phyloP scores from a whole-genome alignment of 495 filamentous ascomycete species.

The Neurospora hispaniola region DNA sequence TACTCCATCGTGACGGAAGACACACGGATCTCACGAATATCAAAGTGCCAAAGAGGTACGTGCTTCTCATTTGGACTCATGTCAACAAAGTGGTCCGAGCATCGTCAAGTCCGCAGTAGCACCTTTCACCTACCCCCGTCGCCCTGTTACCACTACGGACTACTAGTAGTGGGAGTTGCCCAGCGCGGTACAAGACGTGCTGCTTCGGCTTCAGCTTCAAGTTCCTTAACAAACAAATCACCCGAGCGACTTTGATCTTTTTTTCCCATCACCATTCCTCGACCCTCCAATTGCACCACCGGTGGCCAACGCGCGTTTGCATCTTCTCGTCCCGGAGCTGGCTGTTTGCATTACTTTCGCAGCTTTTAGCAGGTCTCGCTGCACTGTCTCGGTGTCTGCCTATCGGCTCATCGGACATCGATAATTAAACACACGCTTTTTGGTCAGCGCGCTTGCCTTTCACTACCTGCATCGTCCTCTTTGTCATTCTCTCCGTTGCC shows the following conservation, averaged over 20 bases:
- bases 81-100: not conserved
- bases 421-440: not conserved
- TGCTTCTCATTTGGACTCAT: not conserved
- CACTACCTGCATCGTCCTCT: not conserved
- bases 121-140: not conserved
- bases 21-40: not conserved
- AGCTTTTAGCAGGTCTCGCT: not conserved
- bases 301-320: not conserved
- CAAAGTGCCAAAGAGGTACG: not conserved
- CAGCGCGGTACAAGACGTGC: not conserved
- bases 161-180: not conserved
- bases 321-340: not conserved
- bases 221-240: not conserved
- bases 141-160: not conserved
- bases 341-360: not conserved
- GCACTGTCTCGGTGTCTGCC: not conserved
- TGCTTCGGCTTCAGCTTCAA: not conserved
- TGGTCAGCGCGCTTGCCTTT: not conserved
- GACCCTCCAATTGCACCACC: not conserved
- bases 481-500: not conserved
- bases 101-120: not conserved
- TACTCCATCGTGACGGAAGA: not conserved
- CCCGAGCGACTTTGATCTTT: not conserved
- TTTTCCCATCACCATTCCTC: not conserved
- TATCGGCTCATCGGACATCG: not conserved